Conservation (phyloP, 2,329 filamentous ascomycete genomes). For the Colletotrichum camelliae region DNA sequence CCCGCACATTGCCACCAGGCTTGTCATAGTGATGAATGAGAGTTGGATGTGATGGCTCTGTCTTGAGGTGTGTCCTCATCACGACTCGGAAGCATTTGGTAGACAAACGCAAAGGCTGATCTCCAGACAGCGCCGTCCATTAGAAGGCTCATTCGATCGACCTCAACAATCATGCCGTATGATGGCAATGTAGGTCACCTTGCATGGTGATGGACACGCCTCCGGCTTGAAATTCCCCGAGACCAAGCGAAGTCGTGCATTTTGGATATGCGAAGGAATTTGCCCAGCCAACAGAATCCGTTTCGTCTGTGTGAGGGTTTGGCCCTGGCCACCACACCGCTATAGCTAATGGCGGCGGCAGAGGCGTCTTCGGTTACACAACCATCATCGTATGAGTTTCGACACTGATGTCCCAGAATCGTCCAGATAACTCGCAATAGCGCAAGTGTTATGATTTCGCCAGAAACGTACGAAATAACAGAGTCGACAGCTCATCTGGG, state of each 20-base stretch:
- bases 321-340: constrained; percentile 2
- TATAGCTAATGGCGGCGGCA: not conserved
- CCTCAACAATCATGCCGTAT: constrained; percentile 14
- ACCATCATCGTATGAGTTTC: not conserved
- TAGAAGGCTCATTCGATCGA: not conserved
- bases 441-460: not conserved
- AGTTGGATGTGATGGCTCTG: not conserved
- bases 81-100: not conserved
- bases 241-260: not conserved
- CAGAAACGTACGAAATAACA: not conserved
- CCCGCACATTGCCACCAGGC: not conserved
- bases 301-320: constrained; percentile 7
- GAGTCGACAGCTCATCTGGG: constrained; percentile 14
- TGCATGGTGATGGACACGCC: constrained; percentile 5
- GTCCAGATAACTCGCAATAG: not conserved
- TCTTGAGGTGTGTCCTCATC: not conserved
- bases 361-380: not conserved
- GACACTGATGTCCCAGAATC: not conserved
- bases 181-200: constrained; percentile 13
- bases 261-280: not conserved
- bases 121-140: not conserved
- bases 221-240: not conserved
- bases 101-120: not conserved
- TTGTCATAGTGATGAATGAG: not conserved
- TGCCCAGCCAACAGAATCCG: not conserved